These are phyloP conservation scores for Trypanosoma mega DNA, from an alignment of 208 protist species.

Conservation along the genomic window DNA sequence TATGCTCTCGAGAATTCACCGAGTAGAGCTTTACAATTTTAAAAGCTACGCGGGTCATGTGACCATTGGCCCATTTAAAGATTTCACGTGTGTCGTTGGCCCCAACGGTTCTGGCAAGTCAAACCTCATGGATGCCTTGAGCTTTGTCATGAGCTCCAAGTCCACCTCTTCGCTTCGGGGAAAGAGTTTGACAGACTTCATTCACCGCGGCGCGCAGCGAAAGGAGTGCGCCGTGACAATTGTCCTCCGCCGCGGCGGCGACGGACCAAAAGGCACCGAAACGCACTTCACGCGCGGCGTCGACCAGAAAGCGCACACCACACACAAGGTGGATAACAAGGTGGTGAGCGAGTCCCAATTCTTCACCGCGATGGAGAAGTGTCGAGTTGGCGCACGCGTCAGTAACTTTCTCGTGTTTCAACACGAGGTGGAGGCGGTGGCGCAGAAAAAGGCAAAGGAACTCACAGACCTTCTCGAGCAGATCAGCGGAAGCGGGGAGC, in stretches of 20 bases:
- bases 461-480: conserved; percentile 97
- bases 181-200: conserved; percentile 87
- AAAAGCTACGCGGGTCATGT: conserved; percentile 97
- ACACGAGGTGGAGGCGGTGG: conserved; percentile 96
- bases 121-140: conserved; percentile 99
- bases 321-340: conserved; percentile 81
- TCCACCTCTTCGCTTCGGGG: conserved; percentile 72
- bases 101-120: conserved; percentile 99
- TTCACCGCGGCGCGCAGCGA: conserved; percentile 71
- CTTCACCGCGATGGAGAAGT: conserved; percentile 56
- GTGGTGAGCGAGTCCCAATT: conserved; percentile 82
- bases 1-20: conserved; percentile 74
- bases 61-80: conserved; percentile 95
- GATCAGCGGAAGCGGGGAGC: conserved; percentile 92
- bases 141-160: conserved; percentile 95
- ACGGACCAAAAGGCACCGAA: conserved; percentile 29
- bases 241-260: conserved; percentile 44
- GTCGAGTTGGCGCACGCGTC: conserved; percentile 87
- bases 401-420: conserved; percentile 97
- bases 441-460: conserved; percentile 93
- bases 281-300: conserved; percentile 81
- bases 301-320: conserved; percentile 42
- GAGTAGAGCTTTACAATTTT: conserved; percentile 97
- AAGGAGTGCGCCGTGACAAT: conserved; percentile 75
- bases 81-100: conserved; percentile 98